Evolutionary conservation across 768 basidiomycete genomes (phyloP).

Genomic region (Lentinula detonsa): DNA sequence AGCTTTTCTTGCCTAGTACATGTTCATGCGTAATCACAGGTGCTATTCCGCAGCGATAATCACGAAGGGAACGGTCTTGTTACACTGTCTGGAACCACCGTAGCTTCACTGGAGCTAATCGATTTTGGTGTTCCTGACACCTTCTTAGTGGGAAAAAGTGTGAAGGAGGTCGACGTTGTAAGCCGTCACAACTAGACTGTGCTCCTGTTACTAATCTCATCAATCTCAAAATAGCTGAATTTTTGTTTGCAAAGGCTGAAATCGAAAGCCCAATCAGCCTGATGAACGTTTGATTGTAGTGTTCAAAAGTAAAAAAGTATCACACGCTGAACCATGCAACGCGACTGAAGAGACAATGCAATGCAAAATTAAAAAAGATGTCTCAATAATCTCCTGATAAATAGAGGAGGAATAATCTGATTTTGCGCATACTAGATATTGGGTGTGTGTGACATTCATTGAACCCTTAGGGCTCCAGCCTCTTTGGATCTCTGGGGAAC

Average conservation of each 20-base stretch:
- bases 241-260: not conserved
- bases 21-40: not conserved
- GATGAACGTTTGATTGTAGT: not conserved
- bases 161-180: not conserved
- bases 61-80: not conserved
- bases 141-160: not conserved
- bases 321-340: too few species aligned
- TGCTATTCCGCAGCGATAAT: not conserved
- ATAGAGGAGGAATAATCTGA: too few species aligned
- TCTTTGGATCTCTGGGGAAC: conserved; percentile 97
- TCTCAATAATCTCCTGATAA: too few species aligned
- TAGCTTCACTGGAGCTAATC: not conserved
- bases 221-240: not conserved
- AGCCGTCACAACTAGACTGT: not conserved
- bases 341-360: too few species aligned
- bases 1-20: not conserved
- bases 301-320: not conserved
- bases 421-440: not conserved
- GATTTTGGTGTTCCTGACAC: not conserved
- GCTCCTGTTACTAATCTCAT: not conserved
- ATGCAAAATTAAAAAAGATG: too few species aligned
- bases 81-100: not conserved
- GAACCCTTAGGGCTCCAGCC: conserved; percentile 68
- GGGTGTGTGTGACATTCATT: not conserved
- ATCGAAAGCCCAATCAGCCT: not conserved